Conservation (phyloP, 139 green algal species). For the Volvox africanus region DNA sequence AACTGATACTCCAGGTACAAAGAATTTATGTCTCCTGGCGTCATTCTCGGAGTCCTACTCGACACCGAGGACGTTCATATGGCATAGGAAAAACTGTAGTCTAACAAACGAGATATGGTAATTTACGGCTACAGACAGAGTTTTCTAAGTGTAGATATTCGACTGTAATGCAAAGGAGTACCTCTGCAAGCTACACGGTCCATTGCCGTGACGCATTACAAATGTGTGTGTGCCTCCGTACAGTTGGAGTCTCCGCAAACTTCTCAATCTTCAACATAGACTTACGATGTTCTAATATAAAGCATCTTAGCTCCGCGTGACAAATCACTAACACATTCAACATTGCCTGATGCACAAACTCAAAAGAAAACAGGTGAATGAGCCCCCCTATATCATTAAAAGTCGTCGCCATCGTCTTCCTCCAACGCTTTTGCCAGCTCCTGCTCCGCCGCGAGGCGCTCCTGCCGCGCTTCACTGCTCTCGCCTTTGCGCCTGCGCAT, state of each 20-base stretch:
- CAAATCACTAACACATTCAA: neutral
- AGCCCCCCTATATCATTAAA: neutral
- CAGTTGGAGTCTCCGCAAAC: neutral
- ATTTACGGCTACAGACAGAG: neutral
- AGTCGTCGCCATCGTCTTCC: conserved; percentile 75
- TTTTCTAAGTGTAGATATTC: neutral
- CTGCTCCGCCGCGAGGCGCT: conserved; percentile 84
- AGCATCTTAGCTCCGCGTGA: neutral
- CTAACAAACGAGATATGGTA: neutral
- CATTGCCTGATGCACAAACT: neutral
- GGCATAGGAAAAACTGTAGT: neutral
- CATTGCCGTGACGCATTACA: neutral
- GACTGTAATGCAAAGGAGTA: neutral
- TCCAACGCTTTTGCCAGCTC: conserved; percentile 86
- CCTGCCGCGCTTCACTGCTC: conserved; percentile 69
- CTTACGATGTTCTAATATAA: neutral
- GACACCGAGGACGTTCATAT: neutral
- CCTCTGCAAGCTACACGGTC: neutral
- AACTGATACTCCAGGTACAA: neutral
- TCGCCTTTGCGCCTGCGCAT: conserved; percentile 64
- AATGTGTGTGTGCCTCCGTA: neutral
- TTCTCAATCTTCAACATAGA: neutral
- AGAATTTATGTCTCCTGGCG: neutral
- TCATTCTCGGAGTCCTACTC: neutral
- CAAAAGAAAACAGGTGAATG: neutral